Evolutionary conservation across 345 rosid genomes (phyloP), one percentile per base, ranked within the genome.

Genomic region (Corchorus olitorius): DNA sequence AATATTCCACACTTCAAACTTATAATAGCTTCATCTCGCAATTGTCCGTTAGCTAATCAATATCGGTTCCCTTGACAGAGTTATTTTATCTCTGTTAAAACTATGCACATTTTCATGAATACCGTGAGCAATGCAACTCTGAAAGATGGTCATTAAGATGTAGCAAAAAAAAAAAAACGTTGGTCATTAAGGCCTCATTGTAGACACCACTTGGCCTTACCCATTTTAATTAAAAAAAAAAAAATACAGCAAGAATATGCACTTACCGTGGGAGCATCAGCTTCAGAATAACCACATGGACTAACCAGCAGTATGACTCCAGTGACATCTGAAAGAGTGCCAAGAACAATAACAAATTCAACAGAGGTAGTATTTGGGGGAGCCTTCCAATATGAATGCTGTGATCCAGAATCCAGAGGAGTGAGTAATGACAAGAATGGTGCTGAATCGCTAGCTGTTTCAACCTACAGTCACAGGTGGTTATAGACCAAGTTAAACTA

Each of bases 211-310:
- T 41, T 20, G 27, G 58, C 74, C 19, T 74, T 39, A 35, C 46
- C 67, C 13, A 64, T 52, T 69, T 65, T 74, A 1, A 27, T 14
- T 10, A 56, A 78, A 58, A 80, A 37, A 14, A 64, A 75, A 46
- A 15, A 52, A 72, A 71, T 35, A 54, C 46, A 71, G 52, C 6
- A 19, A 72, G 61, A 19, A 35, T 33, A 19, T 19, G 77, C 54
- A 85, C 97, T 81, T 85, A 96, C 98, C 0, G 73, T 83, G 73
- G 97, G 99, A 86, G 87, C 79, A 87, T 93, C 97, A 17, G 90
- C 86, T 17, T 75, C 89, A 75, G 98, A 92, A 87, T 96, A 93
- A 84, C 98, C 99, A 79, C 97, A 93, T 33, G 97, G 90, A 89
- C 98, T 92, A 79, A 92, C 89, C 34, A 96, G 92, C 82, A 96